Evolutionary conservation across 2,329 filamentous ascomycete genomes (phyloP).

Genomic region (Colletotrichum scovillei): DNA sequence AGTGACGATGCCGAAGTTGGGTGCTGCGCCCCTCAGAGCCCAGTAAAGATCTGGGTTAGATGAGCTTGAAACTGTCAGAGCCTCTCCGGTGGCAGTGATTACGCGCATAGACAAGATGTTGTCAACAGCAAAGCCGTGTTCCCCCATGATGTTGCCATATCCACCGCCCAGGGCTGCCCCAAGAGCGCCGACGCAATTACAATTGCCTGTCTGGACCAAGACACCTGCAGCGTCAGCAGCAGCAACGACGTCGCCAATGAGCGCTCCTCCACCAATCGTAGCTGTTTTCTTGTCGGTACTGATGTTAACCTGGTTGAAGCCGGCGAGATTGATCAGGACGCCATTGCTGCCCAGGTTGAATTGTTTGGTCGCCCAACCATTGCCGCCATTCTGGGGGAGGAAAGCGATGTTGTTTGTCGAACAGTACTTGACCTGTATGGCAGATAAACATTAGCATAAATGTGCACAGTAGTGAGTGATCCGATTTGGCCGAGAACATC

Average conservation of each 20-base stretch:
- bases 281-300: slow-evolving; percentile 33
- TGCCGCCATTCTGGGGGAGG: slow-evolving; percentile 36
- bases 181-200: slow-evolving; percentile 42
- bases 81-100: slow-evolving; percentile 42
- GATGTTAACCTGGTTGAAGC: slow-evolving; percentile 37
- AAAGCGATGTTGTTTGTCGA: slow-evolving; percentile 13
- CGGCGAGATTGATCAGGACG: slow-evolving; percentile 40
- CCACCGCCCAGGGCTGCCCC: slow-evolving; percentile 38
- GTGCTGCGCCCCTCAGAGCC: slow-evolving; percentile 61
- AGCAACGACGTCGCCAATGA: slow-evolving; percentile 24
- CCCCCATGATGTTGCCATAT: slow-evolving; percentile 34
- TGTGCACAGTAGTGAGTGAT: background rate
- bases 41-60: slow-evolving; percentile 55
- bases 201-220: slow-evolving; percentile 38
- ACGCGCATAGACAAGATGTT: slow-evolving; percentile 46
- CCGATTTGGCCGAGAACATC: background rate
- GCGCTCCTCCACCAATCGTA: slow-evolving; percentile 35
- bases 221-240: slow-evolving; percentile 25
- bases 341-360: slow-evolving; percentile 34
- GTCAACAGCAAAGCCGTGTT: slow-evolving; percentile 42
- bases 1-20: slow-evolving; percentile 61
- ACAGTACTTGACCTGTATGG: slow-evolving; percentile 28
- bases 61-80: slow-evolving; percentile 39
- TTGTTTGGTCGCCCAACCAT: slow-evolving; percentile 31
- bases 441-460: background rate